Evolutionary conservation across 352 stramenopile genomes (phyloP), one percentile per base, ranked within the genome.

Genomic region (Phytophthora pinifolia): DNA sequence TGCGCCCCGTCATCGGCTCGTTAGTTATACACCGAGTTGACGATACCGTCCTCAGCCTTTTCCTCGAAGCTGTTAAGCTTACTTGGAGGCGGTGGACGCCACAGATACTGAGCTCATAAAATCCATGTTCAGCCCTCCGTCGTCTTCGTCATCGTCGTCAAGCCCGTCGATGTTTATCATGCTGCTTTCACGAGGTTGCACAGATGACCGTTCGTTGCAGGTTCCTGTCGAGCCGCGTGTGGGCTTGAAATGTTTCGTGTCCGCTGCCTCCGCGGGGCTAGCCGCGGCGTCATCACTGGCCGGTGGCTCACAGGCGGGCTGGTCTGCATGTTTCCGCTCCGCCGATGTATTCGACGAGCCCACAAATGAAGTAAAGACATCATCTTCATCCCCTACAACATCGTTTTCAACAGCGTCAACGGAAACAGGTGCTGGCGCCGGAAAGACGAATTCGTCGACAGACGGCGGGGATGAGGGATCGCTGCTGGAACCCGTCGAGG

Each of bases 91-190:
- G 18, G 27, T 62, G 30, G 55, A 18, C 12, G 59, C 65, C 33
- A 76, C 43, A 17, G 55, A 69, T 20, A 82, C 59, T 32, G 52
- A 74, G 37, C 72, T 71, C 63, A 94, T 68, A 59, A 94, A 94
- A 68, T 92, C 81, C 70, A 94, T 72, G 74, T 94, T 92, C 44
- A 94, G 62, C 9, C 85, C 67, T 15, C 22, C 22, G 22, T 83
- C 75, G 4, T 86, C 75, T 9, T 81, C 68, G 9, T 80, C 66
- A 0, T 59, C 60, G n/a, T 74, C 69, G 6, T 78, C 63, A 13
- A 57, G 37, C 17, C 52, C 62, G 39, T 74, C 62, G 33, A 65
- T 69, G 15, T 65, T 57, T 30, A 68, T 68, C 46, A 75, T 71
- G 58, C 62, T 75, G 47, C 65, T 72, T 6, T 65, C 57, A 27